phyloP scores from a whole-genome alignment of 768 basidiomycete genomes.

The Trametes punicea region DNA sequence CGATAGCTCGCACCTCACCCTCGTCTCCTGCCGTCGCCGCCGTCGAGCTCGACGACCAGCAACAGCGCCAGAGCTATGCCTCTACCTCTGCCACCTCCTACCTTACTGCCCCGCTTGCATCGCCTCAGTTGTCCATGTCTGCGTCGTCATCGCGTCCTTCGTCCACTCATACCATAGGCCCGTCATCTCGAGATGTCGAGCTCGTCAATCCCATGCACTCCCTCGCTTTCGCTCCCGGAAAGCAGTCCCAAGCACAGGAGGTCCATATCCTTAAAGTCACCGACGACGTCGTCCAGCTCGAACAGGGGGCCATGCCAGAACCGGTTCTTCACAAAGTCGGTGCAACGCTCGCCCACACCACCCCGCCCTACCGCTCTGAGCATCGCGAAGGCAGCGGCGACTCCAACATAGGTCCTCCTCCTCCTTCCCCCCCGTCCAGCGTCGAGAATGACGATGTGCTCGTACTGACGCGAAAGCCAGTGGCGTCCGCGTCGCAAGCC shows the following conservation, averaged over 20 bases:
- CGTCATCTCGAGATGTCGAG: conserved; percentile 12
- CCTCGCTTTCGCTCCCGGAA: conserved; percentile 27
- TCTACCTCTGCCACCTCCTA: conserved; percentile 5
- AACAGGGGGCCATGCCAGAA: conserved; percentile 35
- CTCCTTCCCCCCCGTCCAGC: conserved; percentile 52
- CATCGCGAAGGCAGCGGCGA: conserved; percentile 16
- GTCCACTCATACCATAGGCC: conserved; percentile 32
- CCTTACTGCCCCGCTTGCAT: not conserved
- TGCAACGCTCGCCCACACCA: conserved; percentile 28
- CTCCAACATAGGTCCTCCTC: conserved; percentile 48
- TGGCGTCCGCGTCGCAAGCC: conserved; percentile 22
- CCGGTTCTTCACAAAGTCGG: conserved; percentile 36
- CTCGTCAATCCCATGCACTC: conserved; percentile 35
- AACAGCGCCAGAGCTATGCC: not conserved
- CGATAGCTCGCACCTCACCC: conserved; percentile 1
- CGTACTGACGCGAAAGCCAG: not conserved
- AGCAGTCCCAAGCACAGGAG: conserved; percentile 39
- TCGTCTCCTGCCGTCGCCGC: conserved; percentile 7
- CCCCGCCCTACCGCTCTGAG: conserved; percentile 5
- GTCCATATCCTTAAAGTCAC: conserved; percentile 55
- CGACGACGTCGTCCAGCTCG: conserved; percentile 43
- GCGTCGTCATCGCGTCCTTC: conserved; percentile 32
- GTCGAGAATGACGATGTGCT: conserved; percentile 24
- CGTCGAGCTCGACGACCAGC: conserved; percentile 7
- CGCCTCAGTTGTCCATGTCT: not conserved